phyloP scores from a whole-genome alignment of 139 green algal genomes.

The Coelastrella sp. region DNA sequence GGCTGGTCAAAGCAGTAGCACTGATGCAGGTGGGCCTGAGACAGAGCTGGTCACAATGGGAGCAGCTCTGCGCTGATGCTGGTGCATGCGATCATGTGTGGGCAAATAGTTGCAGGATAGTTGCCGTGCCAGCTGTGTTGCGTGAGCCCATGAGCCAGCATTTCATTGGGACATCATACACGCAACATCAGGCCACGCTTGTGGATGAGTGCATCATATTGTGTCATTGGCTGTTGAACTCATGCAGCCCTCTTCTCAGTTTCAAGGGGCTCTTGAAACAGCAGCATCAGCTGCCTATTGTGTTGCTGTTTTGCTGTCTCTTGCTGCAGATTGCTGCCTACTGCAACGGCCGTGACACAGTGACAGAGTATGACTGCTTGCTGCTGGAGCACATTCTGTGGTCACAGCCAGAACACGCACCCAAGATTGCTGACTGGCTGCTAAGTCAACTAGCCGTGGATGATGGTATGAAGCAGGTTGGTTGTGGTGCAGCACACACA shows the following conservation, averaged over 20 bases:
- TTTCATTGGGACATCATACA: no score
- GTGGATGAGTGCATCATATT: not conserved
- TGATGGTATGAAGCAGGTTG: conserved; percentile 79
- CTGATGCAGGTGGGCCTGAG: conserved; percentile 79
- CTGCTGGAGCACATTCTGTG: conserved; percentile 93
- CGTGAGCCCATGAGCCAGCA: no score
- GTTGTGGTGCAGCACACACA: not conserved
- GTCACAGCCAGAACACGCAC: conserved; percentile 79
- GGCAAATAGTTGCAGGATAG: not conserved
- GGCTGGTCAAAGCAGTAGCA: conserved; percentile 90
- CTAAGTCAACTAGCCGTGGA: conserved; percentile 77
- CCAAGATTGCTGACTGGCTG: conserved; percentile 86
- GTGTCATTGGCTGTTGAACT: not conserved
- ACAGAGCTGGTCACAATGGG: no score
- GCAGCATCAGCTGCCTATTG: not conserved
- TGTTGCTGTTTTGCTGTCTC: not conserved
- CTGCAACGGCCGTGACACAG: conserved; percentile 72
- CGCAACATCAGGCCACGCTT: no score
- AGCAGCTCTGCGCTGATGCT: no score
- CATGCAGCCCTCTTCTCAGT: not conserved
- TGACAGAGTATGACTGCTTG: conserved; percentile 86
- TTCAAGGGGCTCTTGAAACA: not conserved
- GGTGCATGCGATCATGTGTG: no score
- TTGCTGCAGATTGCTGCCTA: conserved; percentile 80
- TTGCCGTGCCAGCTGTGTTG: no score